Evolutionary conservation across 257 asterid genomes (phyloP), one percentile per base, ranked within the genome.

Genomic region (Apocynum venetum): DNA sequence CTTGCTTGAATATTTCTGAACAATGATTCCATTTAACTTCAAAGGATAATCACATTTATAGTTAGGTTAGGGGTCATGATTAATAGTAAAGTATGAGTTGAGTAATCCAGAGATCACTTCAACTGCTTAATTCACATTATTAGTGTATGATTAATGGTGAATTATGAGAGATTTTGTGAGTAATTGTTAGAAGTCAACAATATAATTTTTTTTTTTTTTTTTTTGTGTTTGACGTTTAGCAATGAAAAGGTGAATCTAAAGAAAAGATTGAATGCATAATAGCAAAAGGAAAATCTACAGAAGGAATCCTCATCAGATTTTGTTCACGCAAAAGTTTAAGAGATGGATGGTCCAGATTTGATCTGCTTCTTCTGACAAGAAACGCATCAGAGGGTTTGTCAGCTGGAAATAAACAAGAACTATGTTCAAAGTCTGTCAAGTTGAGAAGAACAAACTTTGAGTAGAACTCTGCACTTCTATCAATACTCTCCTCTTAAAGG

Each of bases 321-420:
- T 64, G 71, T 35, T 78, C 66, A 41, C 12, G 31, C 36, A 5
- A 53, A 66, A 38, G 25, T 46, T 25, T 41, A 46, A 71, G 66
- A 77, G 53, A 61, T 59, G n/a, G 65, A 78, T 81, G 85, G 80
- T 55, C 73, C 78, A 38, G 68, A 75, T 59, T 25, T 66, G 14
- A 9, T 78, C 78, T 66, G 40, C 72, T 31, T 17, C 31, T 70
- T 60, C 60, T 72, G 41, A 67, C 76, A 35, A n/a, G 72, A 76
- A 17, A 72, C 31, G 17, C 13, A 36, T 53, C 4, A n/a, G 10
- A 52, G 60, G 40, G 19, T 61, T 61, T n/a, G 47, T 48, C 72
- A 63, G 38, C 13, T 6, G n/a, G 43, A 53, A 41, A 63, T 36
- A 9, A 57, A 79, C 36, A 1, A 51, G 31, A 55, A 46, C n/a